A percentile compares a stretch with the other conserved stretches of the same genome.
These are phyloP conservation scores for Penicillium steckii DNA, from an alignment of 495 filamentous ascomycete genomes.

Conservation along the genomic window DNA sequence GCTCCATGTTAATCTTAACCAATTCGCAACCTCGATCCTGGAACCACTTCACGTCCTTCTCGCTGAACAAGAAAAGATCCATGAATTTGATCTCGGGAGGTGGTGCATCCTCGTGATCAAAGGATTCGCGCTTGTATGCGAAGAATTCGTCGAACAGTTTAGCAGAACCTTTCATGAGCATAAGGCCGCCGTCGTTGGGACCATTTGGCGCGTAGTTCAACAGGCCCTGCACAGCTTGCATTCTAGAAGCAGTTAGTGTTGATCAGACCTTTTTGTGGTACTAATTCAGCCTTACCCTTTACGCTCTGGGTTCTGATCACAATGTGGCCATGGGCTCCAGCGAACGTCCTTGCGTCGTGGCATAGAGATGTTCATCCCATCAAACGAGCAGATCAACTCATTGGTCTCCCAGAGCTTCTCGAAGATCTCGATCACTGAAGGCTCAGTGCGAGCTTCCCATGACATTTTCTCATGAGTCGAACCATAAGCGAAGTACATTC, in stretches of 20 bases:
- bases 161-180: conserved; percentile 40
- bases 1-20: conserved; percentile 38
- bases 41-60: conserved; percentile 41
- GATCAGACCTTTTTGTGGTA: too few species aligned
- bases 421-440: conserved; percentile 37
- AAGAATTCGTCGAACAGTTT: conserved; percentile 40
- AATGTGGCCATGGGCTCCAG: conserved; percentile 39
- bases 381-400: conserved; percentile 39
- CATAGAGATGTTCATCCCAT: conserved; percentile 36
- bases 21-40: conserved; percentile 35
- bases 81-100: conserved; percentile 31
- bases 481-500: conserved; percentile 32
- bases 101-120: conserved; percentile 35
- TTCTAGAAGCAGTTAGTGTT: background rate
- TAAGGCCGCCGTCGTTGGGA: conserved; percentile 40
- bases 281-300: conserved; percentile 23
- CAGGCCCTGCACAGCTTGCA: conserved; percentile 5
- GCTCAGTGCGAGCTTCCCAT: conserved; percentile 41
- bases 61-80: conserved; percentile 36
- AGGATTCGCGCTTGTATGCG: conserved; percentile 17
- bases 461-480: conserved; percentile 29
- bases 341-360: conserved; percentile 29
- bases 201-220: conserved; percentile 41
- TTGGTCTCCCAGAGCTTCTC: conserved; percentile 41
- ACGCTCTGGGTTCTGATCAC: conserved; percentile 36